phyloP scores from a whole-genome alignment of 768 basidiomycete species.

The Mycena filopes region DNA sequence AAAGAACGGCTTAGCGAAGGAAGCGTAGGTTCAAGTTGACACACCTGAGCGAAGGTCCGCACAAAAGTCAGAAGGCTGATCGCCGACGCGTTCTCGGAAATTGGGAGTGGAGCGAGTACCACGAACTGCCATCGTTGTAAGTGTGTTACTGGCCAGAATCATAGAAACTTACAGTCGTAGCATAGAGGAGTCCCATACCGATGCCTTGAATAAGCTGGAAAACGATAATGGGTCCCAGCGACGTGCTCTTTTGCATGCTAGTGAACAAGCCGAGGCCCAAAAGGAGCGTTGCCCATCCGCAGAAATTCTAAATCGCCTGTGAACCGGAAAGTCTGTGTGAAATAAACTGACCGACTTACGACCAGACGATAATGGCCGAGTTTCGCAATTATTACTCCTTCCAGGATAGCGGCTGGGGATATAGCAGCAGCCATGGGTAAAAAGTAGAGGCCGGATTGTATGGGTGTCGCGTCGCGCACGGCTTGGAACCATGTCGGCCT shows the following conservation, averaged over 20 bases:
- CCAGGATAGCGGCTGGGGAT: slow-evolving; percentile 49
- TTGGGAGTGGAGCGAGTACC: slow-evolving; percentile 2
- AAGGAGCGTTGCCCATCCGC: slow-evolving; percentile 42
- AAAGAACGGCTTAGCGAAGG: neutral
- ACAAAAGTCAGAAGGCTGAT: slow-evolving; percentile 5
- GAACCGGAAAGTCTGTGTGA: too few relatives aligned
- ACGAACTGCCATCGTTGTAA: neutral
- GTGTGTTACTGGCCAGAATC: neutral
- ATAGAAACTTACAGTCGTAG: slow-evolving; percentile 23
- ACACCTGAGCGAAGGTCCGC: slow-evolving; percentile 12
- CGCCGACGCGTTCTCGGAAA: slow-evolving; percentile 10
- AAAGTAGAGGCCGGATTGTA: slow-evolving; percentile 48
- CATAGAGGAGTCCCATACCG: slow-evolving; percentile 40
- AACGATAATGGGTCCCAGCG: slow-evolving; percentile 37
- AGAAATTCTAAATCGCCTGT: neutral
- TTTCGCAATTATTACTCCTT: slow-evolving; percentile 43
- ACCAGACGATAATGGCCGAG: slow-evolving; percentile 40
- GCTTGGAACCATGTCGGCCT: slow-evolving; percentile 48
- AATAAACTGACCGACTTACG: slow-evolving; percentile 22
- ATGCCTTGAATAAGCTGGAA: slow-evolving; percentile 40
- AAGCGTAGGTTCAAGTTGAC: too few relatives aligned
- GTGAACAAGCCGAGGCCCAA: slow-evolving; percentile 50
- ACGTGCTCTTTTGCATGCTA: slow-evolving; percentile 38
- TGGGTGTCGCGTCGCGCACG: slow-evolving; percentile 44
- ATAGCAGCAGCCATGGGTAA: slow-evolving; percentile 46